phyloP scores from a whole-genome alignment of 2,329 filamentous ascomycete species.

The Pseudocercospora cruenta region DNA sequence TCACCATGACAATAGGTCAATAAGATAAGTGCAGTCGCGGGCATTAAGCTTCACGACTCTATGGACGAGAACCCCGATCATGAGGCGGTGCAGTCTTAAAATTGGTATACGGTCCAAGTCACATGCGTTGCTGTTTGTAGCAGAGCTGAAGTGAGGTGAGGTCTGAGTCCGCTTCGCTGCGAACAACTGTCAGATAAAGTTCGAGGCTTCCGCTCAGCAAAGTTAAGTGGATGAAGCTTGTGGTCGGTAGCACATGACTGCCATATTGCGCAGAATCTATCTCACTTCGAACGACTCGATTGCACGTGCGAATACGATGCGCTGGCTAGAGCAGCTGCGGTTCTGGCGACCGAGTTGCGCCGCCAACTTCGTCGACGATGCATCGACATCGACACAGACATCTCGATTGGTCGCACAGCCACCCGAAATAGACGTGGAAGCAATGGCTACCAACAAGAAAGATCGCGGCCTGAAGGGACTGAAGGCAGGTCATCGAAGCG shows the following conservation, averaged over 20 bases:
- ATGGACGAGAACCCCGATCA: not conserved
- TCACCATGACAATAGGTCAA: conserved; percentile 20
- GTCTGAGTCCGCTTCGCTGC: not conserved
- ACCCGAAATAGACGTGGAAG: not conserved
- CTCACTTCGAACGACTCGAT: not conserved
- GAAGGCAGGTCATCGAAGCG: not conserved
- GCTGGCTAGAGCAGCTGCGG: not conserved
- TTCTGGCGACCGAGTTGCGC: not conserved
- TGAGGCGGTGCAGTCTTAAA: not conserved
- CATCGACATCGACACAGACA: not conserved
- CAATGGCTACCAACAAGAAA: not conserved
- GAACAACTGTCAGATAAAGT: not conserved
- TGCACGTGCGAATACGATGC: not conserved
- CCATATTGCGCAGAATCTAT: not conserved
- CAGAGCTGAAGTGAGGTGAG: not conserved
- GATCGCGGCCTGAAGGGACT: not conserved
- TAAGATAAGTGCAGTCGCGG: conserved; percentile 12
- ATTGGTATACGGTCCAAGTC: not conserved
- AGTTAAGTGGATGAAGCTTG: not conserved
- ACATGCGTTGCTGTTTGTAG: not conserved
- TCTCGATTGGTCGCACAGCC: not conserved
- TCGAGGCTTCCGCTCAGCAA: not conserved
- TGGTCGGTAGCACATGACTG: not conserved
- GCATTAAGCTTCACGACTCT: not conserved
- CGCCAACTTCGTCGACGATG: not conserved